These are phyloP conservation scores for Agrocybe pediades DNA, from an alignment of 768 basidiomycete genomes.

Conservation along the genomic window DNA sequence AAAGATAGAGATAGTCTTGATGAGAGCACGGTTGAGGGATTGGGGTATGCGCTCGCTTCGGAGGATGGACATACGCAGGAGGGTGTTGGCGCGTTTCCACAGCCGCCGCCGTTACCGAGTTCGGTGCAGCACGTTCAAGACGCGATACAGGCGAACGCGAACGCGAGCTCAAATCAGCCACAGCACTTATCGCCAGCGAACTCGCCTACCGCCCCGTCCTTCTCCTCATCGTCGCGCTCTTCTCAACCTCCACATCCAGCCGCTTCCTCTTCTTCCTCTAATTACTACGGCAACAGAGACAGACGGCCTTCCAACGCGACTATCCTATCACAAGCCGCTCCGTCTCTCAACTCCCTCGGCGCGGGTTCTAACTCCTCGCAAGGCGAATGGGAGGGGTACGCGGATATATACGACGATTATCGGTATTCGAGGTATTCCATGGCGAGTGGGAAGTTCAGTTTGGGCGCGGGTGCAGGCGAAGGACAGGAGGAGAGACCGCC, in stretches of 20 bases:
- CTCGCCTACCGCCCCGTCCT: neutral
- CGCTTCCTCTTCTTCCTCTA: neutral
- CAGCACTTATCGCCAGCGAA: neutral
- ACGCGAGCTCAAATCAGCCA: no score
- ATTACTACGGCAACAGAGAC: neutral
- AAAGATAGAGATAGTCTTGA: neutral
- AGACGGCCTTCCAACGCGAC: neutral
- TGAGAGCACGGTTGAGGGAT: slow-evolving; percentile 23
- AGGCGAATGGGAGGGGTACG: slow-evolving; percentile 60
- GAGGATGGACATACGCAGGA: slow-evolving; percentile 19
- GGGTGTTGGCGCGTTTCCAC: no score
- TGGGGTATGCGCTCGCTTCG: slow-evolving; percentile 20
- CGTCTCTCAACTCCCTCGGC: no score
- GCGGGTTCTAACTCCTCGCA: no score
- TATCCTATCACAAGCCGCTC: no score
- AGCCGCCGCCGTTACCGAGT: no score
- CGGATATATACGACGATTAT: slow-evolving; percentile 82
- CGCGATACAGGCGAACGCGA: no score
- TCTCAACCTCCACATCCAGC: neutral
- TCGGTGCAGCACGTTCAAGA: no score
- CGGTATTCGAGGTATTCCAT: slow-evolving; percentile 68
- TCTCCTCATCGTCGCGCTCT: neutral
- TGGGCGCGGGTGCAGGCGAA: slow-evolving; percentile 4
- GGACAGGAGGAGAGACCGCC: slow-evolving; percentile 10
- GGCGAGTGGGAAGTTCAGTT: slow-evolving; percentile 36